Conservation (phyloP, 2,329 filamentous ascomycete genomes). For the Hypoxylon sp. region DNA sequence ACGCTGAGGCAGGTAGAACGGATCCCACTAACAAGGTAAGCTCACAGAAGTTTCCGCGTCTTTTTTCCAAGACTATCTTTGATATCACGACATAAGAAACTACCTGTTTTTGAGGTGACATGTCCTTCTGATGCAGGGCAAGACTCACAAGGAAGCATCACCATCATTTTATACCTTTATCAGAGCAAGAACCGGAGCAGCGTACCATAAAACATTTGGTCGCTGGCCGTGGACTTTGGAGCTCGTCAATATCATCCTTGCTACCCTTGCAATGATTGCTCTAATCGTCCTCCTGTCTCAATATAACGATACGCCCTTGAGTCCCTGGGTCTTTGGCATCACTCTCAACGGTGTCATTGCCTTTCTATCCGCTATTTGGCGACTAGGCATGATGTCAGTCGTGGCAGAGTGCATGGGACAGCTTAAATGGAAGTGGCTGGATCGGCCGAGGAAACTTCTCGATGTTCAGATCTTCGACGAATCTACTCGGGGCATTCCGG, state of each 20-base stretch:
- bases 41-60: neutral
- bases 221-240: neutral
- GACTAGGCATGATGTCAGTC: neutral
- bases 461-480: neutral
- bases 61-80: neutral
- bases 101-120: neutral
- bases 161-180: neutral
- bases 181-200: neutral
- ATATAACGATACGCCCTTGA: neutral
- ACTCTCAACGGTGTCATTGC: neutral
- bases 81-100: neutral
- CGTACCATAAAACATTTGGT: neutral
- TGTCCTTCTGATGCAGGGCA: neutral
- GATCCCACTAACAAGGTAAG: neutral
- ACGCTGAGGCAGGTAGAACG: neutral
- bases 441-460: neutral
- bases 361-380: neutral
- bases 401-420: neutral
- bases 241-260: neutral
- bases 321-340: neutral
- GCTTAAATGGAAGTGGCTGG: neutral
- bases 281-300: neutral
- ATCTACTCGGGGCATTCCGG: neutral
- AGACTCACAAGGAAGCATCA: neutral
- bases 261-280: neutral